These are phyloP conservation scores for Musa itinerans DNA, from an alignment of 176 grass and related monocot species.

Conservation along the genomic window DNA sequence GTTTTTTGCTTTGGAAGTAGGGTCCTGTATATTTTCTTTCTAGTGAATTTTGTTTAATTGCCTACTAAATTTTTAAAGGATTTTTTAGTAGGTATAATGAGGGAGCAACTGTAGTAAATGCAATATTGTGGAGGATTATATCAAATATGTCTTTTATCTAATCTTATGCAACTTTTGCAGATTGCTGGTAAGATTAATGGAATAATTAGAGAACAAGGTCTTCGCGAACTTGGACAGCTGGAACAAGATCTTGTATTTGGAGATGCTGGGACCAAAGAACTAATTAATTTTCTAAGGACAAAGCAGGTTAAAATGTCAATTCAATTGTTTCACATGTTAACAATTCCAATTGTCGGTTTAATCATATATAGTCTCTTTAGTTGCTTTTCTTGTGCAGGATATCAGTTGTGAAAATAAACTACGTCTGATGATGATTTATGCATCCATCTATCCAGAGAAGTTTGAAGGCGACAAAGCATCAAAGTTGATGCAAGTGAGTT, in stretches of 20 bases:
- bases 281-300: slow-evolving; percentile 90
- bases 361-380: background rate
- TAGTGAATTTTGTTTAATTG: too few relatives aligned
- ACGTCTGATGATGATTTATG: slow-evolving; percentile 80
- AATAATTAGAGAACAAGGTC: slow-evolving; percentile 75
- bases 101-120: too few relatives aligned
- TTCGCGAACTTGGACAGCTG: slow-evolving; percentile 81
- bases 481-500: slow-evolving; percentile 76
- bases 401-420: slow-evolving; percentile 80
- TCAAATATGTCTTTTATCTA: background rate
- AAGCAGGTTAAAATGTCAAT: slow-evolving; percentile 39
- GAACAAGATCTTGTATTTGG: slow-evolving; percentile 98
- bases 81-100: too few relatives aligned
- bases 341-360: background rate
- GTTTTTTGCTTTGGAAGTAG: too few relatives aligned
- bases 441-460: slow-evolving; percentile 74
- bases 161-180: slow-evolving; percentile 26
- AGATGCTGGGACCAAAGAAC: slow-evolving; percentile 78
- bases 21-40: too few relatives aligned
- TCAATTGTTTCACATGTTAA: too few relatives aligned
- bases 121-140: too few relatives aligned
- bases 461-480: slow-evolving; percentile 77
- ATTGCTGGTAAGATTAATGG: slow-evolving; percentile 86
- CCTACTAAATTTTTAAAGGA: too few relatives aligned
- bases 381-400: slow-evolving; percentile 41